Conservation (phyloP, 176 grass and related monocot genomes). For the Luzula sylvatica region DNA sequence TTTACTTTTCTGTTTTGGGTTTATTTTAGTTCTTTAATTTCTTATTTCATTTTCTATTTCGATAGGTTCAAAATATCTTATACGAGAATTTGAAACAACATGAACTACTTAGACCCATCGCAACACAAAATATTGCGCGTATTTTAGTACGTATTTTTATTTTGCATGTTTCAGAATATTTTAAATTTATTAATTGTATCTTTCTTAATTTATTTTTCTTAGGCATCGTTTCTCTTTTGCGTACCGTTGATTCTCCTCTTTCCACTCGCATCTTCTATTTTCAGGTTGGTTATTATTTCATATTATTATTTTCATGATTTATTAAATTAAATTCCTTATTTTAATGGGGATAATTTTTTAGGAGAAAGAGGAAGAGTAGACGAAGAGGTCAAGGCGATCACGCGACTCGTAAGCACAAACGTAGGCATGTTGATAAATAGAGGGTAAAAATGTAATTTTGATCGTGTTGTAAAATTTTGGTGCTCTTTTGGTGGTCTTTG, state of each 20-base stretch:
- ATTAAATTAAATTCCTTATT: background rate
- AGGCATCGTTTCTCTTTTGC: slow-evolving; percentile 18
- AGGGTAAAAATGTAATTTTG: background rate
- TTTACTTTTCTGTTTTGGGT: too few species aligned
- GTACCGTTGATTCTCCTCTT: slow-evolving; percentile 13
- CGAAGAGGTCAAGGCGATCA: background rate
- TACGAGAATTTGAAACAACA: slow-evolving; percentile 19
- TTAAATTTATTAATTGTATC: background rate
- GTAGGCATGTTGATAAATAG: slow-evolving; percentile 13
- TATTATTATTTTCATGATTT: background rate
- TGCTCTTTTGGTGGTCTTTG: too few species aligned
- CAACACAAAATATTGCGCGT: slow-evolving; percentile 18
- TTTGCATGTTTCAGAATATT: background rate
- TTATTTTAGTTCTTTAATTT: too few species aligned
- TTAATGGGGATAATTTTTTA: slow-evolving; percentile 1
- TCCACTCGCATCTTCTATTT: background rate
- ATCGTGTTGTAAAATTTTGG: too few species aligned
- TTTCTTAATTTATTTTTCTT: slow-evolving; percentile 1
- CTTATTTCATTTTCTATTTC: background rate
- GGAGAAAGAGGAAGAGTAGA: slow-evolving; percentile 1
- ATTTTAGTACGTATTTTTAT: slow-evolving; percentile 11
- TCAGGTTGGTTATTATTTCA: slow-evolving; percentile 5
- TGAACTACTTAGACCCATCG: slow-evolving; percentile 18
- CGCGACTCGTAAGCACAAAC: background rate
- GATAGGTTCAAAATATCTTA: slow-evolving; percentile 10